Evolutionary conservation across 139 green algal species (phyloP).

Genomic region (Coelastrella sp.): DNA sequence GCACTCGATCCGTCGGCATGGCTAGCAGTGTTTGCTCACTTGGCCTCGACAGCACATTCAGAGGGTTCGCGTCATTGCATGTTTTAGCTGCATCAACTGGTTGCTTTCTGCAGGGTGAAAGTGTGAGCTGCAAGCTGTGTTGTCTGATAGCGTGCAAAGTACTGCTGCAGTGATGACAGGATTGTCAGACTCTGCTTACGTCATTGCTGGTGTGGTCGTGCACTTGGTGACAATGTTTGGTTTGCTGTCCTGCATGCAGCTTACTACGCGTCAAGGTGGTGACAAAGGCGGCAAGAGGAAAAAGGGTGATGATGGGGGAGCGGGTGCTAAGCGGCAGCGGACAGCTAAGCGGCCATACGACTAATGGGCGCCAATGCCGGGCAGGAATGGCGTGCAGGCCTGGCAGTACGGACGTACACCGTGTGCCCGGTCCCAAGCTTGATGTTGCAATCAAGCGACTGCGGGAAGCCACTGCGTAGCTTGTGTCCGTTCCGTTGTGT

Average conservation of each 20-base stretch:
- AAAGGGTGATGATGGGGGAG: slow-evolving; percentile 42
- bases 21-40: too few relatives aligned
- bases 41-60: too few relatives aligned
- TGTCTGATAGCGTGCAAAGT: not conserved
- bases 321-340: slow-evolving; percentile 21
- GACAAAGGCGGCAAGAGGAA: slow-evolving; percentile 15
- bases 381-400: not conserved
- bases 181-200: too few relatives aligned
- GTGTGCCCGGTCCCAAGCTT: too few relatives aligned
- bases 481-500: too few relatives aligned
- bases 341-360: slow-evolving; percentile 26
- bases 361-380: not conserved
- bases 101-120: not conserved
- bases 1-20: too few relatives aligned
- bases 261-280: not conserved
- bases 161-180: not conserved
- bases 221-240: not conserved
- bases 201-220: not conserved
- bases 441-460: too few relatives aligned
- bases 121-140: not conserved
- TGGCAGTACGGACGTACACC: not conserved
- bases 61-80: too few relatives aligned
- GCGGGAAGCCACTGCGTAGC: too few relatives aligned
- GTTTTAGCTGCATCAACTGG: too few relatives aligned
- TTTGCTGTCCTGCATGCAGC: slow-evolving; percentile 7